A percentile compares a stretch with the other conserved stretches of the same genome.
Evolutionary conservation across 2,329 filamentous ascomycete genomes (phyloP).

Genomic region (Hymenoscyphus linearis): DNA sequence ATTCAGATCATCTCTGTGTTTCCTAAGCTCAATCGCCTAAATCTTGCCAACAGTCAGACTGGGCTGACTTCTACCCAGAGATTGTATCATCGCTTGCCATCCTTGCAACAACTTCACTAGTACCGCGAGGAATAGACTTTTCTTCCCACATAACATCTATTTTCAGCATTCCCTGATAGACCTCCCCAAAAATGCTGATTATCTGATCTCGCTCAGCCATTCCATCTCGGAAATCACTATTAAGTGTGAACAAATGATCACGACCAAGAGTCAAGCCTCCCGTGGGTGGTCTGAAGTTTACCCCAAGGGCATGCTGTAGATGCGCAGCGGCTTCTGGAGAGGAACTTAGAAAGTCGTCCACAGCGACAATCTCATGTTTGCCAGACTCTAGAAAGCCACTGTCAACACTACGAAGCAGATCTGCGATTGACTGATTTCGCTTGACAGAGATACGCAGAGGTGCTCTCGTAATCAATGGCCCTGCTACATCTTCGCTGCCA

Average conservation of each 20-base stretch:
- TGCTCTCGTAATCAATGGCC: conserved; percentile 4
- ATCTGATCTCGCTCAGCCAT: conserved; percentile 4
- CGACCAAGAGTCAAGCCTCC: conserved; percentile 2
- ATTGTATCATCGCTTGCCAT: conserved; percentile 2
- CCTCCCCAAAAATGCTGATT: neutral
- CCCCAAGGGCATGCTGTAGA: conserved; percentile 2
- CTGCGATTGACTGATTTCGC: neutral
- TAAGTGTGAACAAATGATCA: conserved; percentile 3
- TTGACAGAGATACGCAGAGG: conserved; percentile 6
- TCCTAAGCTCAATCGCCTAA: conserved; percentile 1
- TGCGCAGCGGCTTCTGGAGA: conserved; percentile 4
- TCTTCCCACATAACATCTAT: conserved; percentile 5
- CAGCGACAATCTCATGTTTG: conserved; percentile 1
- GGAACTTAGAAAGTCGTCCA: neutral
- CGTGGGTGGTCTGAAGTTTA: conserved; percentile 5
- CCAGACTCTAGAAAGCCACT: conserved; percentile 3
- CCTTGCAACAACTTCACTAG: conserved; percentile 1
- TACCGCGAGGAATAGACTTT: conserved; percentile 1
- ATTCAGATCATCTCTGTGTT: neutral
- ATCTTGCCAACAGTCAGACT: conserved; percentile 1
- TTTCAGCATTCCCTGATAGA: conserved; percentile 5
- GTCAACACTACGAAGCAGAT: conserved; percentile 2
- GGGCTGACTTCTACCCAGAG: neutral
- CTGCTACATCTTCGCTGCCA: neutral
- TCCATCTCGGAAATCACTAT: conserved; percentile 5